Conservation (phyloP, 1,284 basidiomycete species). For the Malassezia equina region DNA sequence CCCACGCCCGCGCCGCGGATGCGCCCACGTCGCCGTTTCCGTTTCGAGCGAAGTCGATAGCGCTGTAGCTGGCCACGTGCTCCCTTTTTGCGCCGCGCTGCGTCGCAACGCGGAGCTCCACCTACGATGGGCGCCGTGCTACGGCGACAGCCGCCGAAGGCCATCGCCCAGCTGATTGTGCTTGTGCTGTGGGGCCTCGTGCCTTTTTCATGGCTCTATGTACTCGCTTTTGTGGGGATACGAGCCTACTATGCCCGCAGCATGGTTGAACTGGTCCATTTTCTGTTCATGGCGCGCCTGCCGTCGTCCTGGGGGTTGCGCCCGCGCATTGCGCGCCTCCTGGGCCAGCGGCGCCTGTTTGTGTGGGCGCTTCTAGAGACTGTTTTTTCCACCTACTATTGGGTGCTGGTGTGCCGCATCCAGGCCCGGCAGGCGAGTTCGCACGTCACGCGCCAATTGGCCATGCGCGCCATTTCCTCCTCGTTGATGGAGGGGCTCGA, state of each 20-base stretch:
- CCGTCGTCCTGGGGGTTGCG: neutral
- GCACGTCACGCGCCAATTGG: slow-evolving; percentile 23
- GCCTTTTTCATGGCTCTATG: slow-evolving; percentile 27
- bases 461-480: slow-evolving; percentile 22
- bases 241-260: neutral
- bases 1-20: neutral
- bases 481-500: slow-evolving; percentile 28
- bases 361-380: slow-evolving; percentile 23
- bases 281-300: slow-evolving; percentile 1
- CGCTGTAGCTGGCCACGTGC: neutral
- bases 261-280: neutral
- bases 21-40: neutral
- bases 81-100: neutral
- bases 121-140: neutral
- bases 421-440: slow-evolving; percentile 25
- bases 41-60: neutral
- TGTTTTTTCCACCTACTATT: slow-evolving; percentile 37
- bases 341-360: slow-evolving; percentile 18
- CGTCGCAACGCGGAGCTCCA: neutral
- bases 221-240: neutral
- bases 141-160: slow-evolving; percentile 16
- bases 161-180: slow-evolving; percentile 23
- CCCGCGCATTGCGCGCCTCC: slow-evolving; percentile 11
- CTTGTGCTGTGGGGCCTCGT: slow-evolving; percentile 29
- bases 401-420: slow-evolving; percentile 17